phyloP scores from a whole-genome alignment of 345 rosid species.

The Passiflora organensis region DNA sequence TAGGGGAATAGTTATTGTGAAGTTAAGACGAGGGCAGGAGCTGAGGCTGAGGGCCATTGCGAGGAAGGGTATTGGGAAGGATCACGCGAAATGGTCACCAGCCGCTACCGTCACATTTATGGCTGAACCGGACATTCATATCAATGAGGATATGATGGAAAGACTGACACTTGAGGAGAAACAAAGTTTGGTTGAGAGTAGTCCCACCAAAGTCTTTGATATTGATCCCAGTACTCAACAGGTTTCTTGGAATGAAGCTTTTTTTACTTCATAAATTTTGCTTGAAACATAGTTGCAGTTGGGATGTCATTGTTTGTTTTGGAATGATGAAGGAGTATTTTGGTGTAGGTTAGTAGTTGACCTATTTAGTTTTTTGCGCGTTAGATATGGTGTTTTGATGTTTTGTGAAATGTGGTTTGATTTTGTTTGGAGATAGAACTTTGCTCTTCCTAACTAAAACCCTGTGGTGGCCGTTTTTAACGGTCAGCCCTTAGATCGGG shows the following conservation, averaged over 20 bases:
- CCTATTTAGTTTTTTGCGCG: no score
- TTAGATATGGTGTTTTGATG: no score
- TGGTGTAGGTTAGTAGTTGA: no score
- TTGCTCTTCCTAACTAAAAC: no score
- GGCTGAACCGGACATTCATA: slow-evolving; percentile 88
- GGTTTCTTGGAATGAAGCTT: slow-evolving; percentile 27
- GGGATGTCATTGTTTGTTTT: no score
- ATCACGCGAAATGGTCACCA: slow-evolving; percentile 98
- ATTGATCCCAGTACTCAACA: slow-evolving; percentile 58
- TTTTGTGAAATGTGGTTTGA: no score
- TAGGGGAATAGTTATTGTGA: slow-evolving; percentile 89
- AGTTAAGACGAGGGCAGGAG: slow-evolving; percentile 83
- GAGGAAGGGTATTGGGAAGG: slow-evolving; percentile 92
- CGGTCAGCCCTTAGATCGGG: no score
- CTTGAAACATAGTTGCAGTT: no score
- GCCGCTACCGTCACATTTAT: slow-evolving; percentile 98
- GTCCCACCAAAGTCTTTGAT: slow-evolving; percentile 86
- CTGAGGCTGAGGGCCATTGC: slow-evolving; percentile 87
- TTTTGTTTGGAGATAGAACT: no score
- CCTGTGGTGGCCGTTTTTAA: no score
- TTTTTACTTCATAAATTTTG: background rate
- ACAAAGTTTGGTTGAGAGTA: slow-evolving; percentile 66
- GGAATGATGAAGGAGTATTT: no score
- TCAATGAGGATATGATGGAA: slow-evolving; percentile 87
- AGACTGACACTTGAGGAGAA: slow-evolving; percentile 67